Base-by-base conservation (phyloP, 2,329 filamentous ascomycete species). In the Graphiopsis chlorocephala region DNA sequence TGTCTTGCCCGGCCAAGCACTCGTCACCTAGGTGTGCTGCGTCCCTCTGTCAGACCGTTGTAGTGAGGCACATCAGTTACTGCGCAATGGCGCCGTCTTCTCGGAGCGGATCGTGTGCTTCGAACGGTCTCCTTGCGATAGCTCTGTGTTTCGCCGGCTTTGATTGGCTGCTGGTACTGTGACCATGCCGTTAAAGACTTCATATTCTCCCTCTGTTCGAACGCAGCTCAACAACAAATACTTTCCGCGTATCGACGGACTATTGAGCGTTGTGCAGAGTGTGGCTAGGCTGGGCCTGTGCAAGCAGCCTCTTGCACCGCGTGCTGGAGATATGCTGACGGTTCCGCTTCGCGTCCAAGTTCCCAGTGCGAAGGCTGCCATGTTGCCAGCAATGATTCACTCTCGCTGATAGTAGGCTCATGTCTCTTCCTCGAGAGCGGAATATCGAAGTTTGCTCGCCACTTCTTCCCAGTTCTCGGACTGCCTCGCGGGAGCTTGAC, bases 401-500 rank as follows among this genome's bases (percentile, higher is more conserved):
- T 20, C 38, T 45, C 17, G 38, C n/a, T 10, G 38, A n/a, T 20
- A 45, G 38, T 12, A 23, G 10, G 4, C n/a, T 45, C 38, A 45
- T 45, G 38, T 45, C n/a, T 23, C 38, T 45, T 53, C 15, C 10
- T 53, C 50, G 6, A 28, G 4, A 20, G 50, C 15, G 26, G 31
- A 28, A 17, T 55, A 47, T 8, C 60, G 25, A 28, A 62, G 60
- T n/a, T 62, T 45, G n/a, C 33, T 31, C 15, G 60, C 60, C 7
- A 62, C 35, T 20, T 62, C 60, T 45, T 55, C 33, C 60, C 60
- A 62, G 23, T 62, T 48, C n/a, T 62, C 60, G 6, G 60, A 45
- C 17, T 42, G 20, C 33, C 28, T 62, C 17, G 45, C 48, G n/a
- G 48, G 48, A 12, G 42, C 26, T 25, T 33, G 45, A 20, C n/a